Evolutionary conservation across 805 yeast species (phyloP), one percentile per base, ranked within the genome.

Genomic region (Vanderwaltozyma polyspora): DNA sequence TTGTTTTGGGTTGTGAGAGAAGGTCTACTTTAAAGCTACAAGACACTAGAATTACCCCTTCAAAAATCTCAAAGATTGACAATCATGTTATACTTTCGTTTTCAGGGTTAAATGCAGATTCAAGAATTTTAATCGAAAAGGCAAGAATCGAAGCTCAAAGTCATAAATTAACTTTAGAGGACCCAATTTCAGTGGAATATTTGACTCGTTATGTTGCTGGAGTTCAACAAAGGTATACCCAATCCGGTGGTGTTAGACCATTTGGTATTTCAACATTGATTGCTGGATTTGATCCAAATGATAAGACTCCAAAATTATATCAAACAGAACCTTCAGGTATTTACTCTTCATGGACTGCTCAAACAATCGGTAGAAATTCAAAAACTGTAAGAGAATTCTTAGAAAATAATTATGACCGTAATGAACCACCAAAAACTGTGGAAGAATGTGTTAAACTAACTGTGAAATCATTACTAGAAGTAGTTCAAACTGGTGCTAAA

Each of bases 31-130:
- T 91, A 53, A 91, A 91, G 59, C 69, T 91, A 45, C 98, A 91
- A 64, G 97, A 91, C 61, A 89, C 96, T 31, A 74, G 97, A 57
- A 89, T 84, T 44, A 87, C 96, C 2, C 97, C 97, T 22, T 76
- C 93, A 39, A 91, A 91, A 63, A 85, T 91, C 48, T 84, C 93
- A 54, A 79, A 80, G 54, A 71, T 91, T 34, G 98, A 91, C 60
- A 75, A 79, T 47, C 97, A 89, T 59, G 80, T 84, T 16, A 79
- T 86, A 45, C 69, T 91, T 51, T 93, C 95, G 32, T 91, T 91
- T 66, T 95, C 98, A 29, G 98, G 98, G 3, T 70, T 91, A 57
- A 89, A 87, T 60, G 98, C 98, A n/a, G 98, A 91, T 60, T 95
- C 97, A 13, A 74, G 98, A 57, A 77, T 91, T 37, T 71, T 91